Conservation (phyloP, 2,329 filamentous ascomycete species). For the Penicillium sp. region DNA sequence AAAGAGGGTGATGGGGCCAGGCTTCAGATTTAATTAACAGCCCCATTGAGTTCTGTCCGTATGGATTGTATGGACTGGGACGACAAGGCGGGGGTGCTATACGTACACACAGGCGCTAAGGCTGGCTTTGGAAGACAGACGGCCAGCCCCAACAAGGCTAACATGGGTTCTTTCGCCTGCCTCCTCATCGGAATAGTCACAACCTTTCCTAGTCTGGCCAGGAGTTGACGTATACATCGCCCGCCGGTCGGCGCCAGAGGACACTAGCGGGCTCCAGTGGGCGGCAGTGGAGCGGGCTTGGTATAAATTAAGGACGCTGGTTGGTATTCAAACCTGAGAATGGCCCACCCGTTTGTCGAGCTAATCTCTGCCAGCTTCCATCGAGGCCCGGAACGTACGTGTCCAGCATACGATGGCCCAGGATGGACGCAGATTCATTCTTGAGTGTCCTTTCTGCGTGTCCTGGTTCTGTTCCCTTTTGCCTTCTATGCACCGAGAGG, state of each 20-base stretch:
- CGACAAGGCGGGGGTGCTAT: slow-evolving; percentile 2
- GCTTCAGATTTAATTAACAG: neutral
- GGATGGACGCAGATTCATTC: neutral
- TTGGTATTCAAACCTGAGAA: neutral
- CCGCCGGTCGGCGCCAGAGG: neutral
- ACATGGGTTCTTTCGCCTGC: neutral
- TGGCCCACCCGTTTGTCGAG: slow-evolving; percentile 1
- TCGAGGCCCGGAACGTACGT: neutral
- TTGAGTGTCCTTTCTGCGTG: neutral
- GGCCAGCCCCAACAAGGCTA: neutral
- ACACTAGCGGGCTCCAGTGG: neutral
- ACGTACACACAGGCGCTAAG: slow-evolving; percentile 12
- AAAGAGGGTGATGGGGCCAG: neutral
- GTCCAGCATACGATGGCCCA: neutral
- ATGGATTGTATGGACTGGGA: neutral
- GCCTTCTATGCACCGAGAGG: neutral
- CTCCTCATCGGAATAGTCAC: neutral
- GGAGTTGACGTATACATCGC: slow-evolving; percentile 1
- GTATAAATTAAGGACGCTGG: neutral
- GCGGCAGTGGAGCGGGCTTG: neutral
- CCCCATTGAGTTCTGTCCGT: no score
- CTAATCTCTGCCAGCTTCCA: slow-evolving; percentile 1
- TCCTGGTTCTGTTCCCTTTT: neutral
- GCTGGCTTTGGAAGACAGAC: neutral
- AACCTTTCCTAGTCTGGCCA: neutral